Evolutionary conservation across 2,329 filamentous ascomycete species (phyloP), one percentile per base, ranked within the genome.

Genomic region (Aspergillus viridinutans): DNA sequence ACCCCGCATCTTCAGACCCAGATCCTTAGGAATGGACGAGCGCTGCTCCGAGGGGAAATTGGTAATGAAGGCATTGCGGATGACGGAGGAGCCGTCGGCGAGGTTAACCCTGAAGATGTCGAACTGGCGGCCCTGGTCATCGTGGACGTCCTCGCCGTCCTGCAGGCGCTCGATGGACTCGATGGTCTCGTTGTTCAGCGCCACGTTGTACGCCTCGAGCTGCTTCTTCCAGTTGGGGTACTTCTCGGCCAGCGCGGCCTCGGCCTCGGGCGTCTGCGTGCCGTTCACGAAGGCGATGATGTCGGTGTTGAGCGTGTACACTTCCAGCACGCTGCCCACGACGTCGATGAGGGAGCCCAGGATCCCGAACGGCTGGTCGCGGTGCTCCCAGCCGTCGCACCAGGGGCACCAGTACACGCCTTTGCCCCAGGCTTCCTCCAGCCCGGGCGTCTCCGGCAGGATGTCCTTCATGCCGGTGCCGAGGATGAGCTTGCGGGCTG

Each of bases 361-460:
- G 35, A 87, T 74, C 1, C 84, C 83, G 1, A 87, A 75, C 0
- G 77, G 57, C 59, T 86, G 83, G 64, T 85, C 82, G 0, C 79
- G 80, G 66, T 86, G 83, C 69, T 87, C 84, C 60, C 81, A 76
- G 12, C 84, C 84, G 64, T 87, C 84, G 60, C 84, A 87, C 84
- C 84, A 87, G 0, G 83, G 83, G 54, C 84, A 87, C 83, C 84
- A 86, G 71, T 74, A 86, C 52, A 86, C 80, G 5, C 84, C 85
- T 57, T 81, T 76, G 50, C 82, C 83, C 78, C 81, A 87, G 63
- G 78, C 80, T 54, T 84, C 80, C 7, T 61, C 32, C 0, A 86
- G 54, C 0, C 85, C 84, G 0, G 84, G 83, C 0, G 83, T 85
- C 0, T 57, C 23, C 1, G 85, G 83, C 2, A 87, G 70, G 25